A percentile compares a stretch with the other conserved stretches of the same genome.
Evolutionary conservation across 106 monocot genomes (phyloP).

Genomic region (Dactylorhiza incarnata): DNA sequence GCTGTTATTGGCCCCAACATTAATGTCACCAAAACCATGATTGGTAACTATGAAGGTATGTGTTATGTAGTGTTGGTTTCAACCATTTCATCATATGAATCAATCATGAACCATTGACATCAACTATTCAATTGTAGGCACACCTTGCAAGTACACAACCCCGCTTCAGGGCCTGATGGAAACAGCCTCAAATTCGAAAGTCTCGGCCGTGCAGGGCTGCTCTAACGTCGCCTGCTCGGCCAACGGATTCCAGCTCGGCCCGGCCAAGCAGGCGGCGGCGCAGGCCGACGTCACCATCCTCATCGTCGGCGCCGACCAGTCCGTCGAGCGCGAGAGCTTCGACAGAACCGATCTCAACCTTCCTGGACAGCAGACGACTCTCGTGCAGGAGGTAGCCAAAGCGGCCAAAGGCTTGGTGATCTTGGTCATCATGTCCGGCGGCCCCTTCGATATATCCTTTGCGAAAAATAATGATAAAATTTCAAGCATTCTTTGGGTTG

Average conservation of each 20-base stretch:
- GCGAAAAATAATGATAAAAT: constrained; percentile 51
- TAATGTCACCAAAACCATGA: constrained; percentile 85
- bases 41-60: constrained; percentile 93
- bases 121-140: constrained; percentile 22
- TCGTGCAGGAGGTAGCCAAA: constrained; percentile 66
- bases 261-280: constrained; percentile 58
- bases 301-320: constrained; percentile 72
- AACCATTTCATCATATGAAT: neutral
- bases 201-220: constrained; percentile 47
- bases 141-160: constrained; percentile 74
- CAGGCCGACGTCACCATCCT: constrained; percentile 71
- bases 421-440: constrained; percentile 96
- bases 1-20: constrained; percentile 96
- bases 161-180: constrained; percentile 80
- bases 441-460: constrained; percentile 69
- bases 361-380: constrained; percentile 65
- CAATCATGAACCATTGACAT: neutral
- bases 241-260: constrained; percentile 47
- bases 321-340: constrained; percentile 65
- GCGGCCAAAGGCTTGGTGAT: constrained; percentile 74
- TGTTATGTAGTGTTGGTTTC: neutral
- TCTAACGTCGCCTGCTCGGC: constrained; percentile 44
- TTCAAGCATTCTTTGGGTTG: constrained; percentile 80
- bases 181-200: constrained; percentile 6
- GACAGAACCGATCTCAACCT: constrained; percentile 61